Percentiles rank a stretch among this genome's conserved stretches.
These are phyloP conservation scores for Xerocomus brunneocitrinus DNA, from an alignment of 768 basidiomycete genomes.

Conservation along the genomic window DNA sequence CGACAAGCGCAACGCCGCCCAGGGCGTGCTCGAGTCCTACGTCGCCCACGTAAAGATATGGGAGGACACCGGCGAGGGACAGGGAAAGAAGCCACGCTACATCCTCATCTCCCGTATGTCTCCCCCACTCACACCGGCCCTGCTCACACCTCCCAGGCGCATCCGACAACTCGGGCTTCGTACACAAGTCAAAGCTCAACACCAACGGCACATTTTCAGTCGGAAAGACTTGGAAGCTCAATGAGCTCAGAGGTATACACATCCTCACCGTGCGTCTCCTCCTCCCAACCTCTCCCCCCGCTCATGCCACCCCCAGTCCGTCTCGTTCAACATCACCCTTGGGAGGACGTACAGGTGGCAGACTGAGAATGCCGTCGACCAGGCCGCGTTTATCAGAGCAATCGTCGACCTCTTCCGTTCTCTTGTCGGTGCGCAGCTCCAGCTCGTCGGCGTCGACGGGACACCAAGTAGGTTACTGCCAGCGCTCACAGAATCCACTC, in stretches of 20 bases:
- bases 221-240: slow-evolving; percentile 91
- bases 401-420: slow-evolving; percentile 58
- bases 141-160: slow-evolving; percentile 42
- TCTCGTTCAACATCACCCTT: slow-evolving; percentile 75
- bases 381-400: slow-evolving; percentile 64
- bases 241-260: slow-evolving; percentile 77
- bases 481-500: neutral
- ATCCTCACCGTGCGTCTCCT: slow-evolving; percentile 60
- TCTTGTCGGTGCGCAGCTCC: slow-evolving; percentile 45
- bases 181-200: slow-evolving; percentile 97
- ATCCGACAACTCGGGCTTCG: slow-evolving; percentile 56
- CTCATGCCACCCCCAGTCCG: slow-evolving; percentile 40
- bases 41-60: slow-evolving; percentile 89
- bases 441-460: slow-evolving; percentile 56
- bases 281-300: slow-evolving; percentile 11
- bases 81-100: slow-evolving; percentile 80
- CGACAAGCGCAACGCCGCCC: slow-evolving; percentile 60
- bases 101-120: slow-evolving; percentile 88
- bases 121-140: neutral
- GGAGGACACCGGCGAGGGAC: slow-evolving; percentile 78
- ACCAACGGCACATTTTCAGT: slow-evolving; percentile 93
- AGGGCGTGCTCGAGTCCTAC: slow-evolving; percentile 70
- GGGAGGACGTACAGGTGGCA: slow-evolving; percentile 90
- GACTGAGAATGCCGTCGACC: slow-evolving; percentile 72
- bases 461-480: slow-evolving; percentile 29